Evolutionary conservation across 768 basidiomycete genomes (phyloP), one percentile per base, ranked within the genome.

Genomic region (Lentinus brumalis): DNA sequence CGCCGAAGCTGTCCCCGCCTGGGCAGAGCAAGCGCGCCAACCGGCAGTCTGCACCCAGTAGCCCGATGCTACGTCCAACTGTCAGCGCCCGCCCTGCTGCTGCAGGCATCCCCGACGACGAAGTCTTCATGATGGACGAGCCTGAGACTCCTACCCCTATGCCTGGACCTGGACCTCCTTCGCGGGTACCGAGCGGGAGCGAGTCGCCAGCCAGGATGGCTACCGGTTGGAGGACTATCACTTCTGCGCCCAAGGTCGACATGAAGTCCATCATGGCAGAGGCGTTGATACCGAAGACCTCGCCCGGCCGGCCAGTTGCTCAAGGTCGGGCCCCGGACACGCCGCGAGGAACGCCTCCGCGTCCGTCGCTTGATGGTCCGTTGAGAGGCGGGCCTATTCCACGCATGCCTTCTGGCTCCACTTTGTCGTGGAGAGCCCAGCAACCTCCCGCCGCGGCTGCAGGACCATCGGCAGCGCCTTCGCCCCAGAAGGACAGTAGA

Each of bases 201-300:
- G 55, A 63, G 7, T 50, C 53, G 38, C 18, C 60, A 18, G 56
- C 32, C 21, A 63, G 62, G n/a, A 56, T 63, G 30, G 42, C 67
- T 1, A 62, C 64, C 2, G 76, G 72, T 6, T 78, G 77, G 75
- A 76, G 72, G 58, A 57, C 65, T 6, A 66, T 71, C 12, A 60
- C 72, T 3, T 78, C 78, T 7, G 73, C 74, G 0, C 85, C 86
- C 61, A 94, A 91, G 26, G 84, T 87, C 12, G 92, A 96, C 69
- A 88, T 98, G 83, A 90, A 89, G 67, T 75, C 83, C 15, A 84
- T 98, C 59, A 92, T 98, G 84, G 91, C 89, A 0, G 95, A 95
- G 72, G 83, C 88, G 1, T 85, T 81, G 50, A 75, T 68, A 15
- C 71, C 61, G 32, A 73, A 66, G 47, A 16, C 55, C 8, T 38